Evolutionary conservation across 2,329 filamentous ascomycete genomes (phyloP), one percentile per base, ranked within the genome.

Genomic region (Aspergillus sp.): DNA sequence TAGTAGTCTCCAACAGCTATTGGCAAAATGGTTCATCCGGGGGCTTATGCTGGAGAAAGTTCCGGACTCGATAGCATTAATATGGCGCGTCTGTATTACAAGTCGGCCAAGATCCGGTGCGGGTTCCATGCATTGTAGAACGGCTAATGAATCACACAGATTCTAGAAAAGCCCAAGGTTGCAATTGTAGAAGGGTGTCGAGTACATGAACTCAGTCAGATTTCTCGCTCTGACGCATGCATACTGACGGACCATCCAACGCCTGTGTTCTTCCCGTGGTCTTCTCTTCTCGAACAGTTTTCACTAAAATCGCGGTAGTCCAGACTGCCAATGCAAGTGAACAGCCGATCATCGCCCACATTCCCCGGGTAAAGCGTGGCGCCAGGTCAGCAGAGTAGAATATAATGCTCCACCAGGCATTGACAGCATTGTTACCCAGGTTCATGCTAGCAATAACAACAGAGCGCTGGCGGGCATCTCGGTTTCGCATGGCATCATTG

Each of bases 381-480:
- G 87, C 88, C 70, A 84, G 82, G 2, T 82, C 81, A 0, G 87
- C 87, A 0, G 84, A 83, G 65, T 90, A 90, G 61, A 91, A 90
- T 1, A 90, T 64, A 41, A 90, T 84, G 58, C 81, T 85, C 88
- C 88, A 90, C 87, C 87, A 90, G 0, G 87, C 85, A 65, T 90
- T 90, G 6, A 90, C 78, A 0, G 85, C 84, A 66, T 87, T 89
- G 65, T 80, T 88, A 1, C 84, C 84, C 64, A 87, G 73, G 59
- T 90, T 90, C 88, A 91, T 91, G 12, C 85, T 84, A 0, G 87
- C 88, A 39, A 91, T 82, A 0, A 90, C 87, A 2, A 90, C 81
- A 2, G 82, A 85, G 3, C 88, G 79, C 63, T 87, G 82, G 45
- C 86, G 80, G 19, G 82, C 81, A 59, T 89, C 84, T 64, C 89